Percentiles rank a stretch among this genome's conserved stretches.
These are phyloP conservation scores for Jamesozyma rosinii DNA, from an alignment of 805 yeast genomes.

Conservation along the genomic window DNA sequence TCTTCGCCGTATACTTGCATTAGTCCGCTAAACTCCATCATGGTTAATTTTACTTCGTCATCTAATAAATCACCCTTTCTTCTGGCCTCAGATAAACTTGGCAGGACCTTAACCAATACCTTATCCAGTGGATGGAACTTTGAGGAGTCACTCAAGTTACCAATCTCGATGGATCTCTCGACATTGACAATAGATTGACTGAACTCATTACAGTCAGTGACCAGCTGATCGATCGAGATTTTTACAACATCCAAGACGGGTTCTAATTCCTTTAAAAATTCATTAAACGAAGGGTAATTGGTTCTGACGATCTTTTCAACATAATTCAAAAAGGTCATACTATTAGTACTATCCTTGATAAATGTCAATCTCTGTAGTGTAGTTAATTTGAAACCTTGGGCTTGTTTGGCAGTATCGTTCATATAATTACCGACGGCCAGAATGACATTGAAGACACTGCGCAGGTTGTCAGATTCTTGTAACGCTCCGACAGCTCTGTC, in stretches of 20 bases:
- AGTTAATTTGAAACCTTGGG: constrained; percentile 81
- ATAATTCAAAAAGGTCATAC: constrained; percentile 84
- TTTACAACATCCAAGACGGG: constrained; percentile 53
- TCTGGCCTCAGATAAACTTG: constrained; percentile 67
- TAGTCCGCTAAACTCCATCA: constrained; percentile 55
- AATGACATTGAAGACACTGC: constrained; percentile 71
- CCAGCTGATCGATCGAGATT: constrained; percentile 72
- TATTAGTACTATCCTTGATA: constrained; percentile 79
- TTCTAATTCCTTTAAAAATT: constrained; percentile 65
- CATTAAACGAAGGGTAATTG: constrained; percentile 68
- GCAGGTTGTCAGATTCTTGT: constrained; percentile 55
- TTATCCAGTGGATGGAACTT: constrained; percentile 78
- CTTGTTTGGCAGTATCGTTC: constrained; percentile 90
- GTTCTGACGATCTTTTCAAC: constrained; percentile 82
- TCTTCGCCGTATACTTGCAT: constrained; percentile 92
- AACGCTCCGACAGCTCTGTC: constrained; percentile 68
- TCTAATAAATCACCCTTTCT: constrained; percentile 56
- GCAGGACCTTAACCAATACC: constrained; percentile 50
- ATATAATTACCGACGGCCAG: constrained; percentile 89
- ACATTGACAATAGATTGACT: constrained; percentile 57
- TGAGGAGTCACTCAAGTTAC: constrained; percentile 73
- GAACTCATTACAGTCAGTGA: constrained; percentile 60
- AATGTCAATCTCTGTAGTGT: constrained; percentile 85
- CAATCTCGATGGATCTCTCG: constrained; percentile 63
- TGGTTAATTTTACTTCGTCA: constrained; percentile 53